Percentiles rank a stretch among this genome's conserved stretches.
These are phyloP conservation scores for Aspergillus homomorphus DNA, from an alignment of 495 filamentous ascomycete species.

Conservation along the genomic window DNA sequence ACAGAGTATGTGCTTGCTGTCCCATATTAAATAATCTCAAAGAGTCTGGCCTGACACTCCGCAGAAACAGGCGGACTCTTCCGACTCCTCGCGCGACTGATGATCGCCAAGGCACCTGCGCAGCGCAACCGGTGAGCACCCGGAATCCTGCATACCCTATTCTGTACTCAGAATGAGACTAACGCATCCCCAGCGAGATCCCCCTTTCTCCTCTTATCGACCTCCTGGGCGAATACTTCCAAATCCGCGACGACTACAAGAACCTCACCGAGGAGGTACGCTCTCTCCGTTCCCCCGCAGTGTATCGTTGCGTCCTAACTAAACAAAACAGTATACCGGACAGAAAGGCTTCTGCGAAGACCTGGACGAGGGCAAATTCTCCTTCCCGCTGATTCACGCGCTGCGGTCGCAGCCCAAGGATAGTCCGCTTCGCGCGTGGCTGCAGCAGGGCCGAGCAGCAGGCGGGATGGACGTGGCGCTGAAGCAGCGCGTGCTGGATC, in stretches of 20 bases:
- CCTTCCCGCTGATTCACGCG: conserved; percentile 31
- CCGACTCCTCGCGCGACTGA: conserved; percentile 27
- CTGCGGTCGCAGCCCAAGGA: conserved; percentile 2
- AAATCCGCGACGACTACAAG: conserved; percentile 41
- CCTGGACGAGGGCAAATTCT: conserved; percentile 40
- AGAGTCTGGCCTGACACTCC: background rate
- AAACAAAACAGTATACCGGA: conserved; percentile 19
- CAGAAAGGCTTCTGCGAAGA: conserved; percentile 41
- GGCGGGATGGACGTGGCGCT: conserved; percentile 12
- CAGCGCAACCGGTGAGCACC: conserved; percentile 12
- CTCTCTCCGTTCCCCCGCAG: background rate
- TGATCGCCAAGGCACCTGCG: conserved; percentile 18
- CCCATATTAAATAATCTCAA: too few relatives aligned
- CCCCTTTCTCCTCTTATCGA: conserved; percentile 10
- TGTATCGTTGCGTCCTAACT: background rate
- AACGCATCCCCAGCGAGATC: background rate
- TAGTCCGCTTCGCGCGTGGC: conserved; percentile 15
- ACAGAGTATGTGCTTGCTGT: conserved; percentile 23
- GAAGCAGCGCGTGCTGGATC: conserved; percentile 17
- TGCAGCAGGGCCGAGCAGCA: conserved; percentile 8
- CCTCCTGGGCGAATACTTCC: conserved; percentile 33
- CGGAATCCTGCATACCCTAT: background rate
- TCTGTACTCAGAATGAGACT: background rate
- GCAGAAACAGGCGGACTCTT: conserved; percentile 42
- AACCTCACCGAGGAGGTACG: conserved; percentile 27